Base-by-base conservation (phyloP, 2,329 filamentous ascomycete genomes). In the Neopestalotiopsis sp. region DNA sequence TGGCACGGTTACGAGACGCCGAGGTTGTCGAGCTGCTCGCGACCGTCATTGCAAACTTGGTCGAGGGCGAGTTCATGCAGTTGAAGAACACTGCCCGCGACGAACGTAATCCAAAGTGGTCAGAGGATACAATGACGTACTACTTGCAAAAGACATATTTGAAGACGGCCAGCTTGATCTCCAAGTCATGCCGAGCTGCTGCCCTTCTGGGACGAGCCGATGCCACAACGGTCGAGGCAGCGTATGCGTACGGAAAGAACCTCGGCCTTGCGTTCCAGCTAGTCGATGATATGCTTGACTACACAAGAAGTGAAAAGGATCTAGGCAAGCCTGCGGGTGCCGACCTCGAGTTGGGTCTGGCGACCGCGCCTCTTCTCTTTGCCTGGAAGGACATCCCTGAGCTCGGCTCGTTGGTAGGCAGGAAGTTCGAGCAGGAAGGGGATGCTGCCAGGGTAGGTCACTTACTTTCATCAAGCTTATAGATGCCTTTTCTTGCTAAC, bases 41-140 rank as follows among this genome's bases (percentile, higher is more conserved):
- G 4, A 98, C 95, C 0, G 96, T 98, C 57, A 98, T 99, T 74
- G 95, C 96, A 59, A 99, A 99, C 79, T 85, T 99, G 32, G 95
- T 99, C 24, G 96, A 99, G 83, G 96, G 96, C 77, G 96, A 99
- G 82, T 98, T 99, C 84, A 99, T 99, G 96, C 96, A 99, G 84
- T 85, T 99, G 75, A 97, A 97, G 84, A 99, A 99, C 81, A 98
- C 96, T 1, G 93, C 93, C 60, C 87, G 89, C 72, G 95, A 98
- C 78, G 95, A 98, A 84, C 86, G 88, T 72, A 91, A 93, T 74
- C 95, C 95, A 1, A 84, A 87, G 10, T 98, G 93, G 89, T 96
- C 92, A 1, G 94, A 98, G 76, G 93, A 97, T 66, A 93, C 94
- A 1, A 88, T 99, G 71, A 88, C 90, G 32, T 98, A 99, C 83